A percentile compares a stretch with the other conserved stretches of the same genome.
phyloP scores from a whole-genome alignment of 768 basidiomycete genomes.

The Suillus sp. region DNA sequence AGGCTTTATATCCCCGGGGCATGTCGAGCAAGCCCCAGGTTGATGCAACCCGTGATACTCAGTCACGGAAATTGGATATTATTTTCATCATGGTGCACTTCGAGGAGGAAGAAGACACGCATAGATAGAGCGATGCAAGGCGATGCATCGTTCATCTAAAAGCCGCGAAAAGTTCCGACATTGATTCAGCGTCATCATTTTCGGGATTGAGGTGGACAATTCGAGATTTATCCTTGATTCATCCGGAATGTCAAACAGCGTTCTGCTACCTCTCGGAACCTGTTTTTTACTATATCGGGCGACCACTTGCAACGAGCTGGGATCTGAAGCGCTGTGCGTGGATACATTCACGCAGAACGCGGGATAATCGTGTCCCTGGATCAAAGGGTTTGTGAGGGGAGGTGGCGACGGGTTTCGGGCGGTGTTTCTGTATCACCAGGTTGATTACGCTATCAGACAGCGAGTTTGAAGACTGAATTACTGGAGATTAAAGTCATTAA shows the following conservation, averaged over 20 bases:
- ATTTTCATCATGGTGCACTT: slow-evolving; percentile 52
- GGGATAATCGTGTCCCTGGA: background rate
- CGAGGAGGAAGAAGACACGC: slow-evolving; percentile 35
- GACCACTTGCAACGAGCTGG: background rate
- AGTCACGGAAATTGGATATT: slow-evolving; percentile 49
- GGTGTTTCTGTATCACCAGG: background rate
- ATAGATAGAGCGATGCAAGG: slow-evolving; percentile 6
- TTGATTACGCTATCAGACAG: background rate
- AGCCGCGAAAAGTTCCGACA: slow-evolving; percentile 5
- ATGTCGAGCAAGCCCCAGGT: slow-evolving; percentile 30
- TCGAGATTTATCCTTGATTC: background rate
- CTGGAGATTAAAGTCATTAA: background rate
- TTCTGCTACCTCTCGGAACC: slow-evolving; percentile 6
- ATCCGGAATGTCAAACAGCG: slow-evolving; percentile 7
- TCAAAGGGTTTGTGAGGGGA: background rate
- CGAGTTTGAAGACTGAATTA: background rate
- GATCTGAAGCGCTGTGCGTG: slow-evolving; percentile 1
- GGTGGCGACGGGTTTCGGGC: background rate
- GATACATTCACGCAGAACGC: background rate
- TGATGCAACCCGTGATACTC: slow-evolving; percentile 54
- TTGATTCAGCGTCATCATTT: background rate
- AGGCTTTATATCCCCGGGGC: slow-evolving; percentile 32
- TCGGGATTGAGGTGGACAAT: slow-evolving; percentile 2
- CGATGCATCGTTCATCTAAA: slow-evolving; percentile 6
- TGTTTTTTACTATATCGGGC: slow-evolving; percentile 3